These are phyloP conservation scores for Chlorella variabilis DNA, from an alignment of 163 green algal genomes.

Conservation along the genomic window DNA sequence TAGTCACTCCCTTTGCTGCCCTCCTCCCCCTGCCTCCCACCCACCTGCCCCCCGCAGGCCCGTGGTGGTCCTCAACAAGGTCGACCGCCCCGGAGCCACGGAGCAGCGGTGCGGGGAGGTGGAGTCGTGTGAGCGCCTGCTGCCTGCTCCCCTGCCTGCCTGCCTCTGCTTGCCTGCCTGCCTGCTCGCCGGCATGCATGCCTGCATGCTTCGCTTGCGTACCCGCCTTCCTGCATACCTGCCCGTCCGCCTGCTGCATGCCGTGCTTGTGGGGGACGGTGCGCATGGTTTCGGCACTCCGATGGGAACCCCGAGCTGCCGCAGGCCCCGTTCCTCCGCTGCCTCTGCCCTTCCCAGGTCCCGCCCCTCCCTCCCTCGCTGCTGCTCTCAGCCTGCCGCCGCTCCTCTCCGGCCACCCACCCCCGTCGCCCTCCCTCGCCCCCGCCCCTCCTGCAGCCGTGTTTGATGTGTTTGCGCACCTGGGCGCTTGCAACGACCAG, in stretches of 20 bases:
- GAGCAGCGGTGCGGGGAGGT: constrained; percentile 73
- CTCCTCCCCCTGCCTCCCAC: neutral
- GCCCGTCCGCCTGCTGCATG: too few relatives aligned
- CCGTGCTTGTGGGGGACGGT: too few relatives aligned
- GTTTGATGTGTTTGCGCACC: constrained; percentile 87
- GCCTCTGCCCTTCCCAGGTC: neutral
- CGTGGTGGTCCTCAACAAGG: constrained; percentile 87
- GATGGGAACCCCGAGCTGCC: too few relatives aligned
- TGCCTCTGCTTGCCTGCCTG: too few relatives aligned
- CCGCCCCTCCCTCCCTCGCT: neutral
- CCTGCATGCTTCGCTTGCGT: too few relatives aligned
- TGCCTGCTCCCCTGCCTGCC: too few relatives aligned
- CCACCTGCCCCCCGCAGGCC: constrained; percentile 27
- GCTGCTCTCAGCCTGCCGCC: neutral
- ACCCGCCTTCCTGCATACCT: too few relatives aligned
- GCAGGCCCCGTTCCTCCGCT: neutral
- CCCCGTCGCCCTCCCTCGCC: neutral
- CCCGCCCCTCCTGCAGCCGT: constrained; percentile 43
- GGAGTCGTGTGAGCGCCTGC: constrained; percentile 50
- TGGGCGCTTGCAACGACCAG: constrained; percentile 84
- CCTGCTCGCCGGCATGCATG: too few relatives aligned
- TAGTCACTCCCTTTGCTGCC: too few relatives aligned
- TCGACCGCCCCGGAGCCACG: constrained; percentile 64
- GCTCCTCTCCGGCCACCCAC: neutral
- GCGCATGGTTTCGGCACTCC: too few relatives aligned